Evolutionary conservation across 495 filamentous ascomycete species (phyloP).

Genomic region (Glarea lozoyensis): DNA sequence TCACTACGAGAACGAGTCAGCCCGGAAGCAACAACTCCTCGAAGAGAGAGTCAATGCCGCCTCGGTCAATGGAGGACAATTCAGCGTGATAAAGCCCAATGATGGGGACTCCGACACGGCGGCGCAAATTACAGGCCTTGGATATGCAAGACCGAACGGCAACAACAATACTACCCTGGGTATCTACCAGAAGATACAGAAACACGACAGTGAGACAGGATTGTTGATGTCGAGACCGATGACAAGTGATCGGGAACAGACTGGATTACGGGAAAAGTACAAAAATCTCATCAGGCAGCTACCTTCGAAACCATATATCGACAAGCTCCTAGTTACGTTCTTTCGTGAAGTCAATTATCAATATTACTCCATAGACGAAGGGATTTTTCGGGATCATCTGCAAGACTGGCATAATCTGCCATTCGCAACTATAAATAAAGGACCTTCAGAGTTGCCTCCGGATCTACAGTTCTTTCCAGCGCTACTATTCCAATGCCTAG

Average conservation of each 20-base stretch:
- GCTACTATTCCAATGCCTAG: conserved; percentile 47
- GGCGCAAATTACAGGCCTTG: conserved; percentile 29
- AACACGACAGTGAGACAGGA: conserved; percentile 17
- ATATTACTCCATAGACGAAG: conserved; percentile 46
- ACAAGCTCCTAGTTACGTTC: conserved; percentile 43
- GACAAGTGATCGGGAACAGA: conserved; percentile 16
- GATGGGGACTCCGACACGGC: conserved; percentile 11
- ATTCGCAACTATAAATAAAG: conserved; percentile 33
- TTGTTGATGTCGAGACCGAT: conserved; percentile 15
- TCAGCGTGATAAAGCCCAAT: conserved; percentile 10
- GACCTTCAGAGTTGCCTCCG: conserved; percentile 30
- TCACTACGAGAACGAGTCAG: conserved; percentile 41
- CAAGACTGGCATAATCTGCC: conserved; percentile 41
- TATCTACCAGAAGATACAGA: conserved; percentile 42
- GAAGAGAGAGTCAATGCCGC: conserved; percentile 16
- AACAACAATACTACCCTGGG: conserved; percentile 34
- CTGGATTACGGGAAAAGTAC: conserved; percentile 38
- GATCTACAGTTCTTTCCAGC: conserved; percentile 45
- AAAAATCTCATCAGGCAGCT: conserved; percentile 43
- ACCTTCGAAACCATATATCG: conserved; percentile 41
- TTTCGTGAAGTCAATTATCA: conserved; percentile 52
- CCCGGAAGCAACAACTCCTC: conserved; percentile 29
- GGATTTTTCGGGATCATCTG: conserved; percentile 38
- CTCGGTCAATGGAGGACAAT: neutral
- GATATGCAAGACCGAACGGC: conserved; percentile 34